phyloP scores from a whole-genome alignment of 495 filamentous ascomycete species.

The Daldinia concentrica region DNA sequence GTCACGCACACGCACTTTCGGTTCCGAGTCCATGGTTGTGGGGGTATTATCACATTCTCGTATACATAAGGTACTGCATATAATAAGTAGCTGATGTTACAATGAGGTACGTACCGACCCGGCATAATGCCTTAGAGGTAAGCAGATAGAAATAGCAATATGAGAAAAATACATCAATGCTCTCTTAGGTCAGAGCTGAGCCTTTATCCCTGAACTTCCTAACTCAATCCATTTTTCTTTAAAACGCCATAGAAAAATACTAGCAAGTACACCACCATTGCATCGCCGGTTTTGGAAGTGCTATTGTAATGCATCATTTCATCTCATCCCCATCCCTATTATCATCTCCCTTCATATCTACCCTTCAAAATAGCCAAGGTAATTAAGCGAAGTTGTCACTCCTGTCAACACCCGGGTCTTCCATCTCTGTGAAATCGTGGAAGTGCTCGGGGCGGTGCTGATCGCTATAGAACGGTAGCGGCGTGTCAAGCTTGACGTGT shows the following conservation, averaged over 20 bases:
- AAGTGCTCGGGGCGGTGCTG: constrained; percentile 95
- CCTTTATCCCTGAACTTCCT: constrained; percentile 26
- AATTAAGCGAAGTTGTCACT: constrained; percentile 83
- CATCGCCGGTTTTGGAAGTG: constrained; percentile 34
- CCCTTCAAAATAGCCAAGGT: background rate
- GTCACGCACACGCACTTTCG: constrained; percentile 26
- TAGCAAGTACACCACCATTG: constrained; percentile 12
- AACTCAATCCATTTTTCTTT: constrained; percentile 35
- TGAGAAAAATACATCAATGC: constrained; percentile 3
- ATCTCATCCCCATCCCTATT: background rate
- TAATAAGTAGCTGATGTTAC: constrained; percentile 32
- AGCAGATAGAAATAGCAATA: constrained; percentile 15
- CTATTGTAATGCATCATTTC: constrained; percentile 35
- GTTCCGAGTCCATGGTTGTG: constrained; percentile 43
- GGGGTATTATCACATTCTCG: constrained; percentile 45
- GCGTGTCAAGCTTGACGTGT: constrained; percentile 93
- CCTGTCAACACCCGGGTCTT: constrained; percentile 89
- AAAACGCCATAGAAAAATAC: constrained; percentile 24
- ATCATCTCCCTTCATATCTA: constrained; percentile 3
- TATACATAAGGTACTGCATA: constrained; percentile 31
- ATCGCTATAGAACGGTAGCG: constrained; percentile 89
- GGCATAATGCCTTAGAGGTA: constrained; percentile 11
- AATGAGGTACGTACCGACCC: constrained; percentile 37
- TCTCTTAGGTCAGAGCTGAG: constrained; percentile 20
- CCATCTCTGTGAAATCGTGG: constrained; percentile 89